These are phyloP conservation scores for Acanthamoeba quina DNA, from an alignment of 208 protist species.

Conservation along the genomic window DNA sequence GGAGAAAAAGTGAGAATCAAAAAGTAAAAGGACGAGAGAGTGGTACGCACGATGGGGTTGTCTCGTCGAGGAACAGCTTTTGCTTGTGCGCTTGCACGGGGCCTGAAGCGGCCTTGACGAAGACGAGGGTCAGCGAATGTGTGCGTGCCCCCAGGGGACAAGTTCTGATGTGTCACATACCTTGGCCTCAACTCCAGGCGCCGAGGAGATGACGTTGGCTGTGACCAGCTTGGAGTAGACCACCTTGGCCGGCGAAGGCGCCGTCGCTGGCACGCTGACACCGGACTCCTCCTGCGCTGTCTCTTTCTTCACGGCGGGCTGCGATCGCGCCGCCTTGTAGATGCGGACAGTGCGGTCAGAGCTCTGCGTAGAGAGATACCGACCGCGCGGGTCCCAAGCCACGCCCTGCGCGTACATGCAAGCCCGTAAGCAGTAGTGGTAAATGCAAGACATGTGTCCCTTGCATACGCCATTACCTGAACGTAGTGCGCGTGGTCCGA, in stretches of 20 bases:
- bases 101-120: not conserved
- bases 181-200: not conserved
- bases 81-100: conserved; percentile 45
- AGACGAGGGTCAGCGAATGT: not conserved
- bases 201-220: conserved; percentile 18
- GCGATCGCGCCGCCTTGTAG: conserved; percentile 51
- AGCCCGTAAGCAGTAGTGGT: not conserved
- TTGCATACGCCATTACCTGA: not conserved
- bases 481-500: conserved; percentile 52
- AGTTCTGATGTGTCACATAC: not conserved
- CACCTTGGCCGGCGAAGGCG: not conserved
- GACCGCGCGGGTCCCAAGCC: conserved; percentile 33
- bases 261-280: not conserved
- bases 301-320: conserved; percentile 7
- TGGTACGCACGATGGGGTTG: conserved; percentile 25
- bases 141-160: not conserved
- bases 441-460: not conserved
- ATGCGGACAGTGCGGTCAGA: conserved; percentile 39
- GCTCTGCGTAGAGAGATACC: conserved; percentile 59
- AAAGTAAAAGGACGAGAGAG: not conserved
- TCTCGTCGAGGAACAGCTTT: conserved; percentile 47
- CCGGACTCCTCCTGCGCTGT: not conserved
- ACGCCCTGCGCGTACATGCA: not conserved
- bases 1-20: not conserved
- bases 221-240: conserved; percentile 51